Percentiles rank a stretch among this genome's conserved stretches.
Conservation (phyloP, 1,284 basidiomycete genomes). For the Tylopilus orsonianus region DNA sequence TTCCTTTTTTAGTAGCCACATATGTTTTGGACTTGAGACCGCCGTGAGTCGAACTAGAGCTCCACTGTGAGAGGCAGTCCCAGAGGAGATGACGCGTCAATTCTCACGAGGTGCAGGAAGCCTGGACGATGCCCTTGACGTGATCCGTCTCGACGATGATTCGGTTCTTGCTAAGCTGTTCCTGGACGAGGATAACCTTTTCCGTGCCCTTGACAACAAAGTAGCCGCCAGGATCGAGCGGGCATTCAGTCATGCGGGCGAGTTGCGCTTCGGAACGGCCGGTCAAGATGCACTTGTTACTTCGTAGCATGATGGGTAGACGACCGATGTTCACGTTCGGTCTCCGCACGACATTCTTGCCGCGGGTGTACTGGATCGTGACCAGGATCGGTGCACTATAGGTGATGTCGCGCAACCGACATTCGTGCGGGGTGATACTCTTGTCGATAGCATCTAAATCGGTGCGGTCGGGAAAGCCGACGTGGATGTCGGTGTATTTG, state of each 20-base stretch:
- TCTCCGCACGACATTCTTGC: constrained; percentile 83
- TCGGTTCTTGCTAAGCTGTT: constrained; percentile 98
- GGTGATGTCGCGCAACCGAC: constrained; percentile 93
- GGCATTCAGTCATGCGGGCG: constrained; percentile 94
- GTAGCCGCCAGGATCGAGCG: constrained; percentile 97
- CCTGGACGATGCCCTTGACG: constrained; percentile 90
- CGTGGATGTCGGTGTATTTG: constrained; percentile 94
- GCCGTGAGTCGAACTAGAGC: constrained; percentile 84
- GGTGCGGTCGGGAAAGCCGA: constrained; percentile 88
- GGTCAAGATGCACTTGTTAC: constrained; percentile 90
- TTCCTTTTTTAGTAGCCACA: constrained; percentile 91
- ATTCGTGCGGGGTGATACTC: constrained; percentile 95
- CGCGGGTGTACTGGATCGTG: constrained; percentile 94
- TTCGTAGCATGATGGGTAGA: constrained; percentile 95
- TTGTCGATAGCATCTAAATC: constrained; percentile 83
- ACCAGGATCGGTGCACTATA: constrained; percentile 95
- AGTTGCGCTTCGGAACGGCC: constrained; percentile 79
- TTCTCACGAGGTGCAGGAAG: constrained; percentile 93
- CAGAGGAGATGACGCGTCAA: neutral
- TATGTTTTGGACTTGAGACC: constrained; percentile 99
- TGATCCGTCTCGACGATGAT: constrained; percentile 97
- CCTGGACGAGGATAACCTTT: constrained; percentile 99
- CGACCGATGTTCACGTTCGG: constrained; percentile 89
- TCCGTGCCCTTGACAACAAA: constrained; percentile 99
- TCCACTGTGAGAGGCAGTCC: constrained; percentile 11